These are phyloP conservation scores for Miscanthus lutarioriparius DNA, from an alignment of 176 grass and related monocot genomes.

Conservation along the genomic window DNA sequence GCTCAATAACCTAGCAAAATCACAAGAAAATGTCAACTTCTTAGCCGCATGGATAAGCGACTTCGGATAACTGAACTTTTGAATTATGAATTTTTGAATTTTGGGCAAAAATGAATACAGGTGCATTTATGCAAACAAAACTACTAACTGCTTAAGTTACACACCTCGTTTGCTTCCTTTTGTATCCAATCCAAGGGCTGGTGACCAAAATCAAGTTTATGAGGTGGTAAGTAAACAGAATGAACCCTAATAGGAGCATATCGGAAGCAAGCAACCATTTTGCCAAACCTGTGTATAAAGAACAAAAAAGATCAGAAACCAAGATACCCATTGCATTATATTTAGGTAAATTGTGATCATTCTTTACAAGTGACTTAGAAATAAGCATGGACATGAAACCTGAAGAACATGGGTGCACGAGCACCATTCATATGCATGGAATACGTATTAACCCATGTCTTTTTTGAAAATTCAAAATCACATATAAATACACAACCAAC, in stretches of 20 bases:
- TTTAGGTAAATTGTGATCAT: conserved; percentile 19
- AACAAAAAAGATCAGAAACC: conserved; percentile 35
- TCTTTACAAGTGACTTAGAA: conserved; percentile 21
- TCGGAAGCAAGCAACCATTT: conserved; percentile 85
- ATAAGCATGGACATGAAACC: conserved; percentile 1
- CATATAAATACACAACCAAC: not conserved
- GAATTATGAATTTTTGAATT: conserved; percentile 8
- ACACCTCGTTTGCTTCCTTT: conserved; percentile 87
- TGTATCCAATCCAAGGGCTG: conserved; percentile 81
- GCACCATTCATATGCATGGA: not conserved
- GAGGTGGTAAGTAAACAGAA: conserved; percentile 85
- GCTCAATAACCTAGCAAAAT: conserved; percentile 64
- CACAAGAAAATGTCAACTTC: conserved; percentile 29
- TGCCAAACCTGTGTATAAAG: conserved; percentile 70
- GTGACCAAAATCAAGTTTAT: conserved; percentile 88
- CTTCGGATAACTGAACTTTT: conserved; percentile 21
- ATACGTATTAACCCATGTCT: not conserved
- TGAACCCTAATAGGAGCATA: conserved; percentile 84
- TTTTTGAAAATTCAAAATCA: not conserved
- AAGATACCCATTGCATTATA: conserved; percentile 13
- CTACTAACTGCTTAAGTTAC: conserved; percentile 34
- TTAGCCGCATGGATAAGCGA: conserved; percentile 19
- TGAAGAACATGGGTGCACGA: not conserved
- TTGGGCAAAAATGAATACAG: not conserved
- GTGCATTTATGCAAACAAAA: conserved; percentile 33